phyloP scores from a whole-genome alignment of 108 stramenopile species.

The Cyclotella baltica region DNA sequence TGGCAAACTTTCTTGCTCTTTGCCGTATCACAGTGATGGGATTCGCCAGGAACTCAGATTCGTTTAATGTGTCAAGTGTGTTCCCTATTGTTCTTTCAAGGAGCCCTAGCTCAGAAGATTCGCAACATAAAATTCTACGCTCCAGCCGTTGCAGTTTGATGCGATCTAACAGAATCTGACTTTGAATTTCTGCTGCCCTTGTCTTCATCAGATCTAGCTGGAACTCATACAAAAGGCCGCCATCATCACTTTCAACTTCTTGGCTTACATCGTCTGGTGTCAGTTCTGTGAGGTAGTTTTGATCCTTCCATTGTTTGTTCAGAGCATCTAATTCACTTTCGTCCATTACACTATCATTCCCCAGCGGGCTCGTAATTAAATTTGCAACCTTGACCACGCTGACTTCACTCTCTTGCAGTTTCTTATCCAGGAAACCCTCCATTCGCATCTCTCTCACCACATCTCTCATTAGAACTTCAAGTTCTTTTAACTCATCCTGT shows the following conservation, averaged over 20 bases:
- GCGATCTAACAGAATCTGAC: conserved; percentile 61
- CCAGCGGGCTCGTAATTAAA: background rate
- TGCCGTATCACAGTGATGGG: conserved; percentile 38
- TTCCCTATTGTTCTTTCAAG: conserved; percentile 48
- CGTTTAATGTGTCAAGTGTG: conserved; percentile 37
- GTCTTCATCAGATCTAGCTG: conserved; percentile 61
- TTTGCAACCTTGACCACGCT: background rate
- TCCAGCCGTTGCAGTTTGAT: conserved; percentile 66
- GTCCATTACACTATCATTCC: conserved; percentile 13
- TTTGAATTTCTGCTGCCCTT: conserved; percentile 56
- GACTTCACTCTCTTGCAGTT: background rate
- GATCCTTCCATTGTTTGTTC: conserved; percentile 45
- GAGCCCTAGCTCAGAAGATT: conserved; percentile 38
- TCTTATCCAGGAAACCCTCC: conserved; percentile 13
- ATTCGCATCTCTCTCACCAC: conserved; percentile 21
- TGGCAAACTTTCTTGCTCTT: conserved; percentile 31
- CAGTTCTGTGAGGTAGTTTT: background rate
- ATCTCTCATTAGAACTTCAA: conserved; percentile 33
- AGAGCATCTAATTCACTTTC: conserved; percentile 29
- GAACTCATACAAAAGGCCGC: conserved; percentile 30
- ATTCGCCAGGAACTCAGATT: conserved; percentile 36
- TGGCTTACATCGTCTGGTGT: background rate
- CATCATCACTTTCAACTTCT: conserved; percentile 12
- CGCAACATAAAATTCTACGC: conserved; percentile 59
- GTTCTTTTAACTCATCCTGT: conserved; percentile 23